Percentiles rank a stretch among this genome's conserved stretches.
These are phyloP conservation scores for Aureobasidium musti DNA, from an alignment of 2,329 filamentous ascomycete genomes.

Conservation along the genomic window DNA sequence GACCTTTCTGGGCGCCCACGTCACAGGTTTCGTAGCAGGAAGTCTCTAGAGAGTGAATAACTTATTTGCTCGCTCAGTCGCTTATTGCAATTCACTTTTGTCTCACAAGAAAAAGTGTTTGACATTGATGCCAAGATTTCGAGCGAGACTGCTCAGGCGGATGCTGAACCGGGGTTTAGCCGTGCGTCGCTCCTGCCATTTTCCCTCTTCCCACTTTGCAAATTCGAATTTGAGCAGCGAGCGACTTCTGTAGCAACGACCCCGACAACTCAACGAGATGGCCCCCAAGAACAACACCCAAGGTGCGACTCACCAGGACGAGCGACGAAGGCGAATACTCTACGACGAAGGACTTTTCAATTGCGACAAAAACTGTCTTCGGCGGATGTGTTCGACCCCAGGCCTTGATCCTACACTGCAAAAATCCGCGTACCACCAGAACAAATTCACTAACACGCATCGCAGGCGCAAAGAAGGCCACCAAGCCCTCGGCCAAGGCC, in stretches of 20 bases:
- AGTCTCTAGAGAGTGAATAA: not conserved
- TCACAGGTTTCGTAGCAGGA: too few relatives aligned
- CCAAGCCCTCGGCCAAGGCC: conserved; percentile 75
- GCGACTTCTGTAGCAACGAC: conserved; percentile 37
- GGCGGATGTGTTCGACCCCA: conserved; percentile 23
- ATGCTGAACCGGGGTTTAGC: not conserved
- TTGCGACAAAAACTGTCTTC: conserved; percentile 24
- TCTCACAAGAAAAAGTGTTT: not conserved
- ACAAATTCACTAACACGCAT: conserved; percentile 34
- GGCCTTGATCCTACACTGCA: conserved; percentile 16
- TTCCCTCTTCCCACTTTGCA: not conserved
- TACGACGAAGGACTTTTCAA: conserved; percentile 11
- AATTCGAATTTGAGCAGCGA: conserved; percentile 30
- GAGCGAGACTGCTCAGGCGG: not conserved
- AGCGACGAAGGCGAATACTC: conserved; percentile 13
- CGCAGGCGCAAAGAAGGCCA: conserved; percentile 35
- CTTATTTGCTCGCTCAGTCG: not conserved
- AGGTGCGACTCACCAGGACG: conserved; percentile 25
- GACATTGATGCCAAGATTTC: not conserved
- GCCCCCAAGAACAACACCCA: conserved; percentile 44
- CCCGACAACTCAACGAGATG: conserved; percentile 42
- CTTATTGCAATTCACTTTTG: not conserved
- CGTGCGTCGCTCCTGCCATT: not conserved
- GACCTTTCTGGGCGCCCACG: not conserved
- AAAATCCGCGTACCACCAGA: conserved; percentile 28